A percentile compares a stretch with the other conserved stretches of the same genome.
phyloP scores from a whole-genome alignment of 768 basidiomycete species.

The Podaxis rugospora region DNA sequence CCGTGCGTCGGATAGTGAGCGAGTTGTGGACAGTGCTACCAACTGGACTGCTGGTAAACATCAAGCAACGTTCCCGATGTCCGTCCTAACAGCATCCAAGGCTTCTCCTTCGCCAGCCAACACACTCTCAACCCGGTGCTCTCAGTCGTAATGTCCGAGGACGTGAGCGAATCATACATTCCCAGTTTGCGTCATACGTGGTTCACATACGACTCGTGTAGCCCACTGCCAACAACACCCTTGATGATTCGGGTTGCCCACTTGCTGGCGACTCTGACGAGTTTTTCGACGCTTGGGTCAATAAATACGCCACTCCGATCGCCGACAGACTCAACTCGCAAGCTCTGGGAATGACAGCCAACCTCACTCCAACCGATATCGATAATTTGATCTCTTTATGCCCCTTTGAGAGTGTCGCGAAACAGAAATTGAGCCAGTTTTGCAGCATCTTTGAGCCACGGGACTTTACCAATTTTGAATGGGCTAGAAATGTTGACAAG shows the following conservation, averaged over 20 bases:
- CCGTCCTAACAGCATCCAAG: constrained; percentile 27
- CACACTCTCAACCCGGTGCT: constrained; percentile 41
- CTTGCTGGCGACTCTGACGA: constrained; percentile 41
- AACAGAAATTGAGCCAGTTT: constrained; percentile 51
- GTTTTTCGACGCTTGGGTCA: constrained; percentile 49
- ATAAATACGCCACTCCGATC: constrained; percentile 50
- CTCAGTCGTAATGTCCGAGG: constrained; percentile 54
- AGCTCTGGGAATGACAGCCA: constrained; percentile 49
- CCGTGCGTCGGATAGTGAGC: constrained; percentile 39
- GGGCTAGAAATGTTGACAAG: constrained; percentile 69
- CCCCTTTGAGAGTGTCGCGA: constrained; percentile 67
- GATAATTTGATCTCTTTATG: constrained; percentile 68
- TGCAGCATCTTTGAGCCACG: constrained; percentile 63
- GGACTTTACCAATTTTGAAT: constrained; percentile 69
- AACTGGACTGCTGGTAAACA: constrained; percentile 66
- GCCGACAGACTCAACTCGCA: constrained; percentile 55
- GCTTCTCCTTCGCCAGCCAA: constrained; percentile 54
- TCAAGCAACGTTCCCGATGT: background rate
- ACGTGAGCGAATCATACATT: constrained; percentile 29
- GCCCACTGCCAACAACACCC: constrained; percentile 48
- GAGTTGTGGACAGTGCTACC: constrained; percentile 65
- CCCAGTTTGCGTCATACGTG: background rate
- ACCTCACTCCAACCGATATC: constrained; percentile 51
- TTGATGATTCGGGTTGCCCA: constrained; percentile 65
- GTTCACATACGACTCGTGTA: background rate